Percentiles rank a stretch among this genome's conserved stretches.
These are phyloP conservation scores for Phytophthora quininea DNA, from an alignment of 352 stramenopile genomes.

Conservation along the genomic window DNA sequence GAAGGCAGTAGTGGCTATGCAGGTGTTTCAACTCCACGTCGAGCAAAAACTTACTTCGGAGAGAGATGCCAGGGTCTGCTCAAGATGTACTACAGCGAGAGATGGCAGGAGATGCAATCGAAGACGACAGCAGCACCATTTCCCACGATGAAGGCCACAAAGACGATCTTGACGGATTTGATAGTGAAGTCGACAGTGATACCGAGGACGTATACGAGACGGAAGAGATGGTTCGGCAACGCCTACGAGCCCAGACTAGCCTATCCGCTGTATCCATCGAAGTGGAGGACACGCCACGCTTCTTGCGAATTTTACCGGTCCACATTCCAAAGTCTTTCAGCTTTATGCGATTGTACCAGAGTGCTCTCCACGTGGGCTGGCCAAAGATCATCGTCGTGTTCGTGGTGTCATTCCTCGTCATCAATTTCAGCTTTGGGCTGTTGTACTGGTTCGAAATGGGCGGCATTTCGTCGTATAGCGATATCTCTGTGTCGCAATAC, in stretches of 20 bases:
- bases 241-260: conserved; percentile 20
- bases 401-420: conserved; percentile 64
- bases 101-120: conserved; percentile 39
- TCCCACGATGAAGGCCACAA: conserved; percentile 36
- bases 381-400: conserved; percentile 77
- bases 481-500: conserved; percentile 58
- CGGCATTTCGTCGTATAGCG: conserved; percentile 48
- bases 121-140: conserved; percentile 44
- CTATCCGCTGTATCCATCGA: conserved; percentile 68
- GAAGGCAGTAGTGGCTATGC: conserved; percentile 6
- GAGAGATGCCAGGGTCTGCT: conserved; percentile 44
- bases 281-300: conserved; percentile 81
- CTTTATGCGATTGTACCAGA: conserved; percentile 84
- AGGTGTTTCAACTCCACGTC: conserved; percentile 26
- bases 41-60: conserved; percentile 48
- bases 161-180: conserved; percentile 17
- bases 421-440: conserved; percentile 69
- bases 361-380: conserved; percentile 74
- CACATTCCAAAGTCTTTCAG: conserved; percentile 84
- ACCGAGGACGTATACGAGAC: conserved; percentile 13
- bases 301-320: conserved; percentile 70
- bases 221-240: not conserved
- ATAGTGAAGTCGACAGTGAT: conserved; percentile 24
- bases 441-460: conserved; percentile 61
- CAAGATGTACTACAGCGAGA: conserved; percentile 49